Base-by-base conservation (phyloP, 2,329 filamentous ascomycete species). In the Exophiala sp. region DNA sequence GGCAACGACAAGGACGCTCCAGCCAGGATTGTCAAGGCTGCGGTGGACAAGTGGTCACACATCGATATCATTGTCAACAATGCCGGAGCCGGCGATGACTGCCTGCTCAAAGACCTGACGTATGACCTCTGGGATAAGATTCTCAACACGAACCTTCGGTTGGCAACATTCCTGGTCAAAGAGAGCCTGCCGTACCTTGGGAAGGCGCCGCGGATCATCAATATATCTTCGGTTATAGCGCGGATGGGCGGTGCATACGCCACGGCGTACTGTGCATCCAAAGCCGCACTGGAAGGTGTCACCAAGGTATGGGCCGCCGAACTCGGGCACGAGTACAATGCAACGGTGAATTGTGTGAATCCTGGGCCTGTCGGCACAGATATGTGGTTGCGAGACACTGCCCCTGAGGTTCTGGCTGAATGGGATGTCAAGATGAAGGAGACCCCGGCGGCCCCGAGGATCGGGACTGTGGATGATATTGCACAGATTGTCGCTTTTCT, bases 261-360 rank as follows among this genome's bases (percentile, higher is more conserved):
- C 64, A 76, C 81, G 7, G 73, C 88, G 32, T 88, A 88, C 73
- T 84, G 83, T 14, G 83, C 79, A 4, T 80, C 76, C 66, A 88
- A 88, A 73, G 85, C 83, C 59, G 81, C 85, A 24, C 80, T 88
- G 53, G 85, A 87, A 66, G 82, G 82, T 8, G 85, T 88, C 67
- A 81, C 84, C 58, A 82, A 85, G 64, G 80, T 77, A 56, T 84
- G 88, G 68, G 82, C 85, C 2, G 81, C 74, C 63, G 81, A 85
- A 70, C 80, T 78, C 57, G 79, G 82, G 43, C 76, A 82, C 68
- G 74, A 79, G 58, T 51, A 51, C 35, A 76, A 77, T 43, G 80
- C 83, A 63, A 83, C 80, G 0, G 80, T 83, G 63, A 84, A 84
- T 61, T 78, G 76, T 35, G 73, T 84, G 16, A 81, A 81, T 0